A percentile compares a stretch with the other conserved stretches of the same genome.
Conservation (phyloP, 371 early-diverging fungal species). For the Rhizomucor miehei region DNA sequence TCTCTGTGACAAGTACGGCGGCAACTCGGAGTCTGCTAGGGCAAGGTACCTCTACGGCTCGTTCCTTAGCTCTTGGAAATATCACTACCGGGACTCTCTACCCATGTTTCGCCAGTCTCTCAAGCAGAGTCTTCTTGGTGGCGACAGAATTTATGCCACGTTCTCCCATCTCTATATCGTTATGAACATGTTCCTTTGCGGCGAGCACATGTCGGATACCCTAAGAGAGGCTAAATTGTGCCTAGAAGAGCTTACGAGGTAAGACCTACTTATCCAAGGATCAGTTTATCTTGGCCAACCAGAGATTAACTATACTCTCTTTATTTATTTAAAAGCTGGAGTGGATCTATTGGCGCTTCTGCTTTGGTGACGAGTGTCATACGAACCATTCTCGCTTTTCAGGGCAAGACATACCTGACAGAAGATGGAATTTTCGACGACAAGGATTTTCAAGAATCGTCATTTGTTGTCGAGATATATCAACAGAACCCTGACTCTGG, state of each 20-base stretch:
- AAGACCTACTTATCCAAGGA: background rate
- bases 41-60: constrained; percentile 34
- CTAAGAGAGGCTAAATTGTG: constrained; percentile 37
- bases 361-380: constrained; percentile 29
- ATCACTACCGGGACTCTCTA: constrained; percentile 33
- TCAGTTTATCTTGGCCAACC: background rate
- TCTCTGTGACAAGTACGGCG: constrained; percentile 38
- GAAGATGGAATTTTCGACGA: constrained; percentile 36
- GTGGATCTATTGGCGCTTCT: constrained; percentile 22
- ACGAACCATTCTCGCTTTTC: constrained; percentile 35
- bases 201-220: constrained; percentile 33
- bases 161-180: constrained; percentile 39
- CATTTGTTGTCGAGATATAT: constrained; percentile 22
- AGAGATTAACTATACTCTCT: background rate
- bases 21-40: constrained; percentile 38
- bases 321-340: constrained; percentile 18
- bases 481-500: constrained; percentile 15
- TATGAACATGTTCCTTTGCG: constrained; percentile 25
- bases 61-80: constrained; percentile 37
- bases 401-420: constrained; percentile 36
- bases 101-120: constrained; percentile 35
- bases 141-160: constrained; percentile 40
- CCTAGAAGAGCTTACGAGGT: constrained; percentile 26
- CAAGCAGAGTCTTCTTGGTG: constrained; percentile 39
- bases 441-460: constrained; percentile 26